A percentile compares a stretch with the other conserved stretches of the same genome.
phyloP scores from a whole-genome alignment of 345 rosid species.

The Eucalyptus rudis region DNA sequence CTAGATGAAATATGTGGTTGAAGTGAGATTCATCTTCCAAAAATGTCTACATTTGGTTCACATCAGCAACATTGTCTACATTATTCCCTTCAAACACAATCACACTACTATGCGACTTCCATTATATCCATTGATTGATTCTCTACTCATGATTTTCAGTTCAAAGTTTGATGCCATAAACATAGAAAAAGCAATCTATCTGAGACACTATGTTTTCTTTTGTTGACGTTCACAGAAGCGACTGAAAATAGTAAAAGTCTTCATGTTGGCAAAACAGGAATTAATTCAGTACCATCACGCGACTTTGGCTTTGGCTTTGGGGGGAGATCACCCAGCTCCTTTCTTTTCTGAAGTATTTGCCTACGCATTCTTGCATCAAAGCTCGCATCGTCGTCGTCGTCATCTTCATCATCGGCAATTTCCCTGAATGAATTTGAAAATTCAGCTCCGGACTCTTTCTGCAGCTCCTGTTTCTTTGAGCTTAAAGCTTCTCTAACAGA shows the following conservation, averaged over 20 bases:
- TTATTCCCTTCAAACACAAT: neutral
- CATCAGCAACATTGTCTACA: neutral
- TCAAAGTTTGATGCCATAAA: neutral
- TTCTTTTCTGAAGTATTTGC: conserved; percentile 51
- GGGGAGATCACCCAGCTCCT: conserved; percentile 44
- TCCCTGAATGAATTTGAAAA: conserved; percentile 2
- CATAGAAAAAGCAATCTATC: neutral
- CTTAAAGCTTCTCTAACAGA: conserved; percentile 71
- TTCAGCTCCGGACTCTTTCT: conserved; percentile 31
- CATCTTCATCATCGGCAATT: conserved; percentile 9
- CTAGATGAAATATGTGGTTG: neutral
- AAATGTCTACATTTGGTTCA: neutral
- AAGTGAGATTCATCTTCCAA: neutral
- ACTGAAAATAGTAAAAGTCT: neutral
- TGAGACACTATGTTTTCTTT: neutral
- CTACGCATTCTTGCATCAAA: conserved; percentile 90
- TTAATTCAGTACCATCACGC: neutral
- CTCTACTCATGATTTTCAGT: neutral
- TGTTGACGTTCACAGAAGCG: neutral
- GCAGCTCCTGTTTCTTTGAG: conserved; percentile 44
- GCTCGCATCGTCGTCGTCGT: conserved; percentile 43
- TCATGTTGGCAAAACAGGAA: neutral
- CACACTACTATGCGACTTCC: neutral
- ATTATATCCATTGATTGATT: neutral
- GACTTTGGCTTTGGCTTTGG: neutral